Percentiles rank a stretch among this genome's conserved stretches.
These are phyloP conservation scores for Graphium sp. DNA, from an alignment of 2,329 filamentous ascomycete genomes.

Conservation along the genomic window DNA sequence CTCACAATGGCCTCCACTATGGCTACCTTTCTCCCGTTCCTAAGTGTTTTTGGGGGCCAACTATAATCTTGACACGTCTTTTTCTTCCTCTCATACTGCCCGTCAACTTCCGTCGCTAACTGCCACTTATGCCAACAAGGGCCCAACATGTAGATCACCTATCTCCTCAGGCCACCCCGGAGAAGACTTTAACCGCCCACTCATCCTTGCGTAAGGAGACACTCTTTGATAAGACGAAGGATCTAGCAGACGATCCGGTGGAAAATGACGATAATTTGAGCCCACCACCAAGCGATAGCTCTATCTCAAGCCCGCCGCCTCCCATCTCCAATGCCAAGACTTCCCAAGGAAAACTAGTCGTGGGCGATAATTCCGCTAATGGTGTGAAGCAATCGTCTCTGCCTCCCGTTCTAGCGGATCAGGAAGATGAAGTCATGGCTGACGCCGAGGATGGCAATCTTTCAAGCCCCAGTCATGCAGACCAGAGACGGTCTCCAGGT, in stretches of 20 bases:
- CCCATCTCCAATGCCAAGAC: slow-evolving; percentile 21
- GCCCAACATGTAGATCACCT: no score
- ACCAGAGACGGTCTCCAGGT: slow-evolving; percentile 1
- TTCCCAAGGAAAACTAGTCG: slow-evolving; percentile 22
- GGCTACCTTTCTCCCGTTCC: no score
- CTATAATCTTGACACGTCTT: no score
- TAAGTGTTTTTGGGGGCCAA: no score
- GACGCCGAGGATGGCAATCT: slow-evolving; percentile 1
- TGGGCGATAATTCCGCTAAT: slow-evolving; percentile 1
- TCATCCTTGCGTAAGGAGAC: no score
- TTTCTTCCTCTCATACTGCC: no score
- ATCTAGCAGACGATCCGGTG: slow-evolving; percentile 13
- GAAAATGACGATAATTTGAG: slow-evolving; percentile 18
- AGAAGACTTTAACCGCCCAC: no score
- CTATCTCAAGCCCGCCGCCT: slow-evolving; percentile 19
- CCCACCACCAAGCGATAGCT: slow-evolving; percentile 19
- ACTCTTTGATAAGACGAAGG: slow-evolving; percentile 7
- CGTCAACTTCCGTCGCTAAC: no score
- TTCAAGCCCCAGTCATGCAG: slow-evolving; percentile 4
- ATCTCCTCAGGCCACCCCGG: no score
- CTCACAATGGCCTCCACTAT: no score
- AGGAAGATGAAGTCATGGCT: slow-evolving; percentile 1
- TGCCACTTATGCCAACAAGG: no score
- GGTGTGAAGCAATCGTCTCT: slow-evolving; percentile 4
- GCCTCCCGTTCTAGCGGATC: neutral